Base-by-base conservation (phyloP, 139 green algal species). In the Pedinophyceae sp. region DNA sequence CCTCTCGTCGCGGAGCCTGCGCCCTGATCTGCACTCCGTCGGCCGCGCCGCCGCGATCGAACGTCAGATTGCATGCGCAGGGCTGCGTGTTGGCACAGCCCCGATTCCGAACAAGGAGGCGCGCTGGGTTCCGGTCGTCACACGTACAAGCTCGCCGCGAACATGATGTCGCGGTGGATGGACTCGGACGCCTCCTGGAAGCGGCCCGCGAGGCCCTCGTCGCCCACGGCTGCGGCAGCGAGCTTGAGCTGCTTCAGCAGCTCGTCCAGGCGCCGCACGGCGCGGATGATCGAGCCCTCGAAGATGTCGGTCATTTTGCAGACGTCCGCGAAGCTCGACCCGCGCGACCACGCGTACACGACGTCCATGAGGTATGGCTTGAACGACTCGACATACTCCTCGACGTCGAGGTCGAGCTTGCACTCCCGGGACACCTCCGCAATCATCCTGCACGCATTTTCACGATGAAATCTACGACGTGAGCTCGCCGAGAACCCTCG, bases 121-220 rank as follows among this genome's bases (percentile, higher is more conserved):
- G n/a, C n/a, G n/a, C n/a, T n/a, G n/a, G n/a, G n/a, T n/a, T n/a
- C n/a, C n/a, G n/a, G n/a, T n/a, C n/a, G n/a, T 43, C 34, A 91
- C 22, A 96, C 63, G 64, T 97, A 98, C 10, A 98, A 66, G 2
- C 75, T 90, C 2, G 84, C 83, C 4, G 86, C 79, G 70, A 97
- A 98, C 58, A 95, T 88, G 61, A 98, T 85, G 60, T 85, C 90
- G 2, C 87, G 45, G 20, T 83, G 67, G 1, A 98, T 83, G 7
- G 66, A 83, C 19, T 74, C 63, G 26, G 70, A 73, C 27, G 64
- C 76, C 19, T 72, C 74, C 38, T 71, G 52, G 43, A 96, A 85
- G 54, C 85, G 81, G 5, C 66, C 50, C 2, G 71, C 69, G 34
- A 98, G 70, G 4, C 62, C 64, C 19, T 56, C 48, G 47, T 96